Conservation (phyloP, 2,329 filamentous ascomycete genomes). For the Hortaea werneckii region DNA sequence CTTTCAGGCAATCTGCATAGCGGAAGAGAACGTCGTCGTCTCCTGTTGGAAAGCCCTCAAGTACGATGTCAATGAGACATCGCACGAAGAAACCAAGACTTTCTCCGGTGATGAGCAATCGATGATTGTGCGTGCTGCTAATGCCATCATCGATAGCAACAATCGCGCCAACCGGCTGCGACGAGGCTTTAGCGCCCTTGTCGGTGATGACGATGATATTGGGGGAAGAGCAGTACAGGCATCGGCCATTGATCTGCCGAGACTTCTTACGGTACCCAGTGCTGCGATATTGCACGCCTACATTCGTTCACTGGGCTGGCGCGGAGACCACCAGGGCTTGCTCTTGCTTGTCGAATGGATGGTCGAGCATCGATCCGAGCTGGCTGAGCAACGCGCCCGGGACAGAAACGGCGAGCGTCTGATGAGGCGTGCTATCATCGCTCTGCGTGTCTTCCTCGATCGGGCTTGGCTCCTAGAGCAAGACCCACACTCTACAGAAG, state of each 20-base stretch:
- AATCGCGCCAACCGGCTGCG: neutral
- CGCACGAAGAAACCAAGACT: neutral
- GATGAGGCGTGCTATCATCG: conserved; percentile 29
- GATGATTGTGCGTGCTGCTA: neutral
- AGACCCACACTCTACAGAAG: neutral
- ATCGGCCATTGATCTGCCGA: conserved; percentile 10
- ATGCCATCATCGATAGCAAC: neutral
- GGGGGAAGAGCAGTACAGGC: neutral
- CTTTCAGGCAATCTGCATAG: conserved; percentile 23
- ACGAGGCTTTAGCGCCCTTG: neutral
- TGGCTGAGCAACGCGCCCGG: conserved; percentile 15
- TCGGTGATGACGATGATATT: neutral
- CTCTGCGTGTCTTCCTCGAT: conserved; percentile 33
- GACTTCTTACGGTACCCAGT: conserved; percentile 35
- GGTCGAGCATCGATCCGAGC: conserved; percentile 35
- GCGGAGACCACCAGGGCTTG: conserved; percentile 52
- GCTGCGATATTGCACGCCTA: conserved; percentile 47
- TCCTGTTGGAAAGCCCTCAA: conserved; percentile 11
- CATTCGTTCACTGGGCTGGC: conserved; percentile 51
- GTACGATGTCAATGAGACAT: neutral
- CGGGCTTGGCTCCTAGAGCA: conserved; percentile 17
- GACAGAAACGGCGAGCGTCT: conserved; percentile 22
- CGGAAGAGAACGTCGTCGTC: conserved; percentile 22
- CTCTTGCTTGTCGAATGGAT: conserved; percentile 51
- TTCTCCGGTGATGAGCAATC: neutral